Conservation (phyloP, 1,139 yeast genomes). For the Geotrichum klebahnii region DNA sequence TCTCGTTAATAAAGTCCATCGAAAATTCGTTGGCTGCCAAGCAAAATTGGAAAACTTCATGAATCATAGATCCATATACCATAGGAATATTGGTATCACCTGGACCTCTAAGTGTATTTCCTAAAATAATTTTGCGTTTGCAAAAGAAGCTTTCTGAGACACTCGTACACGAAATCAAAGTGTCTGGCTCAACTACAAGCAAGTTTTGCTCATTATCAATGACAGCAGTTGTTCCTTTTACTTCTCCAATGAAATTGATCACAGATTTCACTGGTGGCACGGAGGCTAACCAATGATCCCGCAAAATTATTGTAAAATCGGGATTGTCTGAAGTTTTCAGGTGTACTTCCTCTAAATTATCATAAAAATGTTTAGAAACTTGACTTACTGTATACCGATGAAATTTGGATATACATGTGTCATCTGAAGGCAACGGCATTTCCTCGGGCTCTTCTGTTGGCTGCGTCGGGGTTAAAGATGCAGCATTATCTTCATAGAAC, state of each 20-base stretch:
- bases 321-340: background rate
- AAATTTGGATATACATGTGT: background rate
- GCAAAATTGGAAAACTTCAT: conserved; percentile 70
- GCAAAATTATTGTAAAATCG: conserved; percentile 21
- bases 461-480: too few relatives aligned
- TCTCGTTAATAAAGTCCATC: conserved; percentile 44
- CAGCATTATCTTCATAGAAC: background rate
- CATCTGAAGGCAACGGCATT: background rate
- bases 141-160: conserved; percentile 75
- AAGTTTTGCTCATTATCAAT: conserved; percentile 56
- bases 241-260: conserved; percentile 37
- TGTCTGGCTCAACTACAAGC: conserved; percentile 78
- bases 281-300: conserved; percentile 32
- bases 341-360: background rate
- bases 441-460: too few relatives aligned
- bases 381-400: background rate
- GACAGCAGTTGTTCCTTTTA: conserved; percentile 19
- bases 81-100: conserved; percentile 58
- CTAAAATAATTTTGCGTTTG: conserved; percentile 63
- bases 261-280: conserved; percentile 33
- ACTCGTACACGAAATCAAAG: conserved; percentile 72
- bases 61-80: conserved; percentile 75
- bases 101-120: conserved; percentile 48
- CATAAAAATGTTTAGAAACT: background rate
- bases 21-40: conserved; percentile 47